phyloP scores from a whole-genome alignment of 2,329 filamentous ascomycete species.

The Hymenoscyphus scutula region DNA sequence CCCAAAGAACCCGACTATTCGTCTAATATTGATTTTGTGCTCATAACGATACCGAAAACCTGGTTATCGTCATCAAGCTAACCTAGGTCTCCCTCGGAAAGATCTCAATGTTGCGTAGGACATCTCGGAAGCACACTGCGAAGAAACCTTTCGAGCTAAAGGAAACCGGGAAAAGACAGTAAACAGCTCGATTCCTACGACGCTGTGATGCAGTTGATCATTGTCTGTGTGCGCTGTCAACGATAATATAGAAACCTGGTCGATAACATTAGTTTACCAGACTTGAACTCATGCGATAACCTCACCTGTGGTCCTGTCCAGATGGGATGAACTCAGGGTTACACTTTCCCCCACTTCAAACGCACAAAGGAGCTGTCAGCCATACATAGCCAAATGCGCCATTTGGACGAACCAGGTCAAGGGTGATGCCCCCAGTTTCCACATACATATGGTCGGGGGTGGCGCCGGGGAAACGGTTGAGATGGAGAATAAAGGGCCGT shows the following conservation, averaged over 20 bases:
- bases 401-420: background rate
- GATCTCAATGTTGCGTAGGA: background rate
- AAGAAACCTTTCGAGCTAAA: background rate
- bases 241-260: too few relatives aligned
- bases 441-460: background rate
- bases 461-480: background rate
- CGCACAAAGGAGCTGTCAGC: background rate
- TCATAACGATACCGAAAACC: conserved; percentile 3
- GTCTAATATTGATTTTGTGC: background rate
- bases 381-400: background rate
- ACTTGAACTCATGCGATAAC: background rate
- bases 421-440: background rate
- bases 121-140: background rate
- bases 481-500: too few relatives aligned
- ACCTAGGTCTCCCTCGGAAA: background rate
- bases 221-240: background rate
- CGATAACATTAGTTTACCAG: background rate
- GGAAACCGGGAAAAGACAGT: background rate
- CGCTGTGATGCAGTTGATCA: background rate
- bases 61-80: background rate
- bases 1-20: background rate
- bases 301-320: background rate
- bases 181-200: background rate
- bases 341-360: background rate
- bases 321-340: background rate